Conservation (phyloP, 1,139 yeast genomes). For the Saccharomyces hybrid region DNA sequence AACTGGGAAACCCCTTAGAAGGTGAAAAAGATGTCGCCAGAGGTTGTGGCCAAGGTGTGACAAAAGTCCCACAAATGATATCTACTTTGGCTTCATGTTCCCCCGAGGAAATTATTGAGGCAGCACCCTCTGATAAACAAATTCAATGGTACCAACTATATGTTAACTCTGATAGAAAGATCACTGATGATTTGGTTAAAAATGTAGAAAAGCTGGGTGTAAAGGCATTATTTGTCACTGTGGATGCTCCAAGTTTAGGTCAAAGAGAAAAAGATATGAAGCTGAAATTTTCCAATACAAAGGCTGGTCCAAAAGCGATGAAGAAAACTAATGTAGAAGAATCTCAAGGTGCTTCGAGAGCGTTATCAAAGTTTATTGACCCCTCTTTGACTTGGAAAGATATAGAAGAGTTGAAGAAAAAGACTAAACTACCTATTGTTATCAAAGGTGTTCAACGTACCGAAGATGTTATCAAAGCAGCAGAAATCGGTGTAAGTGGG, state of each 20-base stretch:
- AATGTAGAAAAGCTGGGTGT: slow-evolving; percentile 72
- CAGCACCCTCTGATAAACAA: slow-evolving; percentile 41
- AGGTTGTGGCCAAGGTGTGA: slow-evolving; percentile 56
- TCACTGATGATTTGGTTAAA: slow-evolving; percentile 52
- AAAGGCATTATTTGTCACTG: slow-evolving; percentile 77
- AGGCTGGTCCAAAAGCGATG: slow-evolving; percentile 29
- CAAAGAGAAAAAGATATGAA: slow-evolving; percentile 65
- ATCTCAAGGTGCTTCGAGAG: slow-evolving; percentile 79
- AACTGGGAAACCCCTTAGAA: slow-evolving; percentile 63
- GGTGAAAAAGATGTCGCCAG: slow-evolving; percentile 75
- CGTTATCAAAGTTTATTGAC: slow-evolving; percentile 78
- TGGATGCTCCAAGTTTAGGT: slow-evolving; percentile 94
- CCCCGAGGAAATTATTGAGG: slow-evolving; percentile 60
- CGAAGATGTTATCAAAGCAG: slow-evolving; percentile 57
- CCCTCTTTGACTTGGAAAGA: slow-evolving; percentile 53
- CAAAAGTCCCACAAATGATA: slow-evolving; percentile 69
- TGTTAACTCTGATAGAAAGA: slow-evolving; percentile 62
- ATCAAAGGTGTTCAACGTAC: slow-evolving; percentile 67
- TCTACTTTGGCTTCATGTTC: slow-evolving; percentile 74
- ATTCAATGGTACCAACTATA: slow-evolving; percentile 85
- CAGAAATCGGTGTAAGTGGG: slow-evolving; percentile 63
- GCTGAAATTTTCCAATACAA: slow-evolving; percentile 46
- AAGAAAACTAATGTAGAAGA: slow-evolving; percentile 38
- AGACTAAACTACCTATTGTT: slow-evolving; percentile 42
- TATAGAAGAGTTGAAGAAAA: slow-evolving; percentile 37